These are phyloP conservation scores for Mychonastes homosphaera DNA, from an alignment of 139 green algal species.

Conservation along the genomic window DNA sequence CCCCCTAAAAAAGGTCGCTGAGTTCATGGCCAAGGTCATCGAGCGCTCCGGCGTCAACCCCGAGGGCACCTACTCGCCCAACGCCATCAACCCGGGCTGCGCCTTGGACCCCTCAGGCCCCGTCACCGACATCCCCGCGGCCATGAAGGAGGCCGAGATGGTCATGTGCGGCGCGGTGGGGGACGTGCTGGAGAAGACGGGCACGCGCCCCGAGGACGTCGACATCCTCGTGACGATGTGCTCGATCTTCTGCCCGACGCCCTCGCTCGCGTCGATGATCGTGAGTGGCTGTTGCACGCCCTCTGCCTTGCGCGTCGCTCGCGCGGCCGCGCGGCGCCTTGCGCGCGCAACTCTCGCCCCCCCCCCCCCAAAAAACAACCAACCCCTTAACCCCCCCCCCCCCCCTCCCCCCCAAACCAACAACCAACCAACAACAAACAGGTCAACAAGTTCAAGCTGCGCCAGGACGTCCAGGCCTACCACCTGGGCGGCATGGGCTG, in stretches of 20 bases:
- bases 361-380: no score
- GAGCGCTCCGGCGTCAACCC: slow-evolving; percentile 1
- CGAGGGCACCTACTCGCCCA: slow-evolving; percentile 14
- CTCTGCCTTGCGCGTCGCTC: background rate
- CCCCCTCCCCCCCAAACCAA: no score
- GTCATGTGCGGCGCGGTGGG: slow-evolving; percentile 18
- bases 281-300: slow-evolving; percentile 43
- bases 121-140: slow-evolving; percentile 14
- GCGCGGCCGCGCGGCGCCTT: no score
- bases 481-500: slow-evolving; percentile 63
- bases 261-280: slow-evolving; percentile 67
- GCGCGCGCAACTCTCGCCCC: no score
- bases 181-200: slow-evolving; percentile 23
- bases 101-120: background rate
- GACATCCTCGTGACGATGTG: slow-evolving; percentile 50
- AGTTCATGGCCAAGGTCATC: slow-evolving; percentile 28
- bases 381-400: no score
- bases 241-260: slow-evolving; percentile 70
- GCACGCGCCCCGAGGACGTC: slow-evolving; percentile 28
- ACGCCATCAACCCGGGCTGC: slow-evolving; percentile 13
- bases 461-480: slow-evolving; percentile 45
- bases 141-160: slow-evolving; percentile 13
- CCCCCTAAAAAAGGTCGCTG: background rate
- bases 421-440: no score
- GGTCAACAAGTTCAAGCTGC: slow-evolving; percentile 49